Evolutionary conservation across 2,329 filamentous ascomycete species (phyloP).

Genomic region (Monilinia polystroma): DNA sequence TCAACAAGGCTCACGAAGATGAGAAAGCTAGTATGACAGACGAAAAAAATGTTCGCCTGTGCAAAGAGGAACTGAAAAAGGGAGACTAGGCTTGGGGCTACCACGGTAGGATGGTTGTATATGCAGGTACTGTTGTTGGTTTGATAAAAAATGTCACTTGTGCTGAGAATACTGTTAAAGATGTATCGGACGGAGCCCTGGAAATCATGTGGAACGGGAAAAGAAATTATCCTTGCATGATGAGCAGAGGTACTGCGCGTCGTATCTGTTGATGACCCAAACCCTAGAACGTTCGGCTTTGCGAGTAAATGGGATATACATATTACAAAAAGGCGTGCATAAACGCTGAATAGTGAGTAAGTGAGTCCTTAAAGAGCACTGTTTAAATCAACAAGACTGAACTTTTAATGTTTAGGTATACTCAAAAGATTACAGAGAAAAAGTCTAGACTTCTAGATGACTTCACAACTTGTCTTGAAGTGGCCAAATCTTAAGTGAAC

Average conservation of each 20-base stretch:
- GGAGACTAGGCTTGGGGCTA: slow-evolving; percentile 53
- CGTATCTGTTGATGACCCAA: background rate
- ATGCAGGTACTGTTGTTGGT: slow-evolving; percentile 62
- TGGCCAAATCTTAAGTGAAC: background rate
- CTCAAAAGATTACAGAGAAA: no score
- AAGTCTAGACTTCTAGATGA: no score
- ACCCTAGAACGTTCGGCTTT: no score
- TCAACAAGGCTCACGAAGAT: slow-evolving; percentile 54
- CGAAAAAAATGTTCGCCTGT: slow-evolving; percentile 44
- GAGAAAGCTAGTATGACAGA: slow-evolving; percentile 41
- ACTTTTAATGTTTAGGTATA: no score
- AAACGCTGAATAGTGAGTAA: no score
- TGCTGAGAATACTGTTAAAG: slow-evolving; percentile 51
- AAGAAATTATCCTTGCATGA: background rate
- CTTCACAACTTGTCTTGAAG: no score
- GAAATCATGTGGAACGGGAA: background rate
- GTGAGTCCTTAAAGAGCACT: no score
- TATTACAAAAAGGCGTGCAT: no score
- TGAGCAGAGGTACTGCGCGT: background rate
- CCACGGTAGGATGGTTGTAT: slow-evolving; percentile 56
- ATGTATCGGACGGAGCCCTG: background rate
- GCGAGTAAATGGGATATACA: no score
- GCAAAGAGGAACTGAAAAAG: slow-evolving; percentile 46
- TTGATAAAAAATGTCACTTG: slow-evolving; percentile 51
- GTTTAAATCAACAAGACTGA: no score